Evolutionary conservation across 257 asterid genomes (phyloP), one percentile per base, ranked within the genome.

Genomic region (Ilex asprella): DNA sequence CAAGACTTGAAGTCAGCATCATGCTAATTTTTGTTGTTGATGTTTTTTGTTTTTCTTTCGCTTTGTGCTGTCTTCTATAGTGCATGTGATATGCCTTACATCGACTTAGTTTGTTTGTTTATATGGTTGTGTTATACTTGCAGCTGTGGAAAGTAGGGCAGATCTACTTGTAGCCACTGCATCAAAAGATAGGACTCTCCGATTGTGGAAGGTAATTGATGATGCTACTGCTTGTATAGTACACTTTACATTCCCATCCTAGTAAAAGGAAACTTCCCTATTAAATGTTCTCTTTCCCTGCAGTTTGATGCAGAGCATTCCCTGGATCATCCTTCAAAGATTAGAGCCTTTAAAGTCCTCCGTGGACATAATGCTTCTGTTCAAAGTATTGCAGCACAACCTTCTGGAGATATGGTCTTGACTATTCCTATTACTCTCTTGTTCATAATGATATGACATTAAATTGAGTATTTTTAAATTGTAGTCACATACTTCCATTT

Each of bases 301-400:
- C 75, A 93, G 97, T 67, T 85, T 79, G 91, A 70, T 68, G 71
- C 72, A 55, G 94, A 74, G 63, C 91, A 80, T 58, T 64, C 76
- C 16, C 39, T 52, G 13, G 79, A 70, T 71, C 82, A 82, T 68
- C 84, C 84, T 50, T 85, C 71, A 81, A 87, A 68, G 63, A 78
- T 78, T 65, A 71, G 75, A 58, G 74, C 99, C 9, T 82, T 72
- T 72, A 82, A 79, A 73, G 81, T 82, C 72, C 68, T 89, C 64
- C 84, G 71, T 58, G 96, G 99, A 61, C 97, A 93, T 74, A 78
- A 67, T 67, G 86, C 87, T 77, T 88, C 96, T 63, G 88, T 93
- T 74, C 97, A 93, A 70, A 82, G 87, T 67, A 58, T 87, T 69
- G 82, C 90, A 69, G 82, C 94, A 44, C 73, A 76, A 67, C 88